Conservation (phyloP, 2,329 filamentous ascomycete genomes). For the Trichoderma simmonsii region DNA sequence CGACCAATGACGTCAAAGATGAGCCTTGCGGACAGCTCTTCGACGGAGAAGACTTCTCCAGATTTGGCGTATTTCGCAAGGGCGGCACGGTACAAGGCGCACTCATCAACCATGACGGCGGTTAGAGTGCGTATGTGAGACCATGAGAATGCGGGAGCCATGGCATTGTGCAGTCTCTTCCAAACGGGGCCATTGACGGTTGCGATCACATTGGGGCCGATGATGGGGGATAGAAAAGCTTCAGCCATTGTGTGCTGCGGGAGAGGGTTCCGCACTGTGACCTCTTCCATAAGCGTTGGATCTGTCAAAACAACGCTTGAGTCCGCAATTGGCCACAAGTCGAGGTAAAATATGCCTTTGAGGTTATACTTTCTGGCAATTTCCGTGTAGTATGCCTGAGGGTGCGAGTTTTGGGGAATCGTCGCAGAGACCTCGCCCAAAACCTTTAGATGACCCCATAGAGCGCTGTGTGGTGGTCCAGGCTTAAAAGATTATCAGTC, state of each 20-base stretch:
- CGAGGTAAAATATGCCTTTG: slow-evolving; percentile 30
- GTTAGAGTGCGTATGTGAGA: slow-evolving; percentile 26
- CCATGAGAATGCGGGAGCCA: slow-evolving; percentile 28
- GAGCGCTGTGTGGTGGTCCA: slow-evolving; percentile 23
- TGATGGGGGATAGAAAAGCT: slow-evolving; percentile 20
- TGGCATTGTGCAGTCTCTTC: slow-evolving; percentile 30
- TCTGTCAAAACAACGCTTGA: slow-evolving; percentile 28
- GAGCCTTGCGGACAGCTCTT: slow-evolving; percentile 24
- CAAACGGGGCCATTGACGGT: slow-evolving; percentile 29
- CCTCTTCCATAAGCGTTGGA: slow-evolving; percentile 27
- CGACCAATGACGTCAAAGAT: slow-evolving; percentile 27
- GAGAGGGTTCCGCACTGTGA: slow-evolving; percentile 23
- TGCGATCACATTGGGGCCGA: slow-evolving; percentile 9
- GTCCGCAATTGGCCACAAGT: slow-evolving; percentile 31
- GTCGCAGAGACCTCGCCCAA: slow-evolving; percentile 19
- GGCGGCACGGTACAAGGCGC: slow-evolving; percentile 23
- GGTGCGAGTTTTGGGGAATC: slow-evolving; percentile 26
- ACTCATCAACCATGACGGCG: slow-evolving; percentile 27
- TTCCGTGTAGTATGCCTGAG: slow-evolving; percentile 25
- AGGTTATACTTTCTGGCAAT: slow-evolving; percentile 27
- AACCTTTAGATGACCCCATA: slow-evolving; percentile 25
- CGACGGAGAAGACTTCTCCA: slow-evolving; percentile 24
- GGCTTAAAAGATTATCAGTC: not conserved
- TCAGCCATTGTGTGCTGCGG: slow-evolving; percentile 22
- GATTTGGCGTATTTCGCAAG: slow-evolving; percentile 16